These are phyloP conservation scores for Debaryomyces castellii DNA, from an alignment of 805 yeast genomes.

Conservation along the genomic window DNA sequence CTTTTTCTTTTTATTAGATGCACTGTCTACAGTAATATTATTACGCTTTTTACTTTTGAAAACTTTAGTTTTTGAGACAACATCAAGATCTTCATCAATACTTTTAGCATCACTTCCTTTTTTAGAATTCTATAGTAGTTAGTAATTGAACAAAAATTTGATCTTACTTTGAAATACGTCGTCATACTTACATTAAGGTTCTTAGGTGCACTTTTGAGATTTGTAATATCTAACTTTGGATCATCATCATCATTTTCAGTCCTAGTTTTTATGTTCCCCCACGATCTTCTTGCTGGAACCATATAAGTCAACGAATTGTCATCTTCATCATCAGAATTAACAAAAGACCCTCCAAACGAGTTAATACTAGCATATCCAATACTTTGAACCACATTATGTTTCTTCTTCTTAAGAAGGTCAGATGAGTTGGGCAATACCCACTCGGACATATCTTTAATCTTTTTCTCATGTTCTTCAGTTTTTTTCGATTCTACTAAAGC, in stretches of 20 bases:
- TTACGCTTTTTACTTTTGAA: not conserved
- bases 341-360: slow-evolving; percentile 16
- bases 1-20: slow-evolving; percentile 13
- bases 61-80: not conserved
- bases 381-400: slow-evolving; percentile 22
- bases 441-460: slow-evolving; percentile 50
- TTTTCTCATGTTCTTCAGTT: slow-evolving; percentile 32
- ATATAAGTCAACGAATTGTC: slow-evolving; percentile 1
- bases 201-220: slow-evolving; percentile 5
- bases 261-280: slow-evolving; percentile 11
- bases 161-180: too few relatives aligned
- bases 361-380: slow-evolving; percentile 45
- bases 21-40: slow-evolving; percentile 8
- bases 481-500: slow-evolving; percentile 32
- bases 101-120: not conserved
- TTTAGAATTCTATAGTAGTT: not conserved
- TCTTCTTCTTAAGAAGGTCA: slow-evolving; percentile 21
- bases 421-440: slow-evolving; percentile 46
- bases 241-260: not conserved
- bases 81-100: not conserved
- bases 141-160: not conserved
- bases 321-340: slow-evolving; percentile 12
- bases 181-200: too few relatives aligned
- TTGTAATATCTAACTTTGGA: slow-evolving; percentile 4
- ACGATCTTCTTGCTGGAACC: slow-evolving; percentile 10